These are phyloP conservation scores for Porphyrellus cyaneotinctus DNA, from an alignment of 768 basidiomycete species.

Conservation along the genomic window DNA sequence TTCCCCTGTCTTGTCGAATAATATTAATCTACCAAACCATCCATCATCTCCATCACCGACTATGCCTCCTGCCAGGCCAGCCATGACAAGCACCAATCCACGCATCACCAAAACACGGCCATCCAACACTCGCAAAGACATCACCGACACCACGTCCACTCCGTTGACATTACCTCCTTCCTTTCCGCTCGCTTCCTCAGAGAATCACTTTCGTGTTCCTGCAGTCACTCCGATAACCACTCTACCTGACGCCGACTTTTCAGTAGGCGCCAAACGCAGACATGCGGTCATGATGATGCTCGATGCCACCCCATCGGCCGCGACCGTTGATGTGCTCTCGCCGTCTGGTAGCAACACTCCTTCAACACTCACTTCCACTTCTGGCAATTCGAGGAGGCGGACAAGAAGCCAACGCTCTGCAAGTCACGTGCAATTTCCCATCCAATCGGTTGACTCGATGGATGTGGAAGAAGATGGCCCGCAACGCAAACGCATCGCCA, in stretches of 20 bases:
- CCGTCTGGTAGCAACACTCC: slow-evolving; percentile 34
- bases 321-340: slow-evolving; percentile 35
- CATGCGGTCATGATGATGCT: slow-evolving; percentile 79
- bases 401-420: slow-evolving; percentile 48
- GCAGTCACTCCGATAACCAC: slow-evolving; percentile 27
- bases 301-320: slow-evolving; percentile 45
- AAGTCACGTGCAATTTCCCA: slow-evolving; percentile 37
- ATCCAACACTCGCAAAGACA: slow-evolving; percentile 27
- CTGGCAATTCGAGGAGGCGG: slow-evolving; percentile 44
- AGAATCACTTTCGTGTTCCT: slow-evolving; percentile 28
- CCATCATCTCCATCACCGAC: slow-evolving; percentile 30
- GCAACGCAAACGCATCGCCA: slow-evolving; percentile 69
- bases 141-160: slow-evolving; percentile 15
- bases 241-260: slow-evolving; percentile 33
- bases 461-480: slow-evolving; percentile 74
- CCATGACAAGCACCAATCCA: slow-evolving; percentile 10
- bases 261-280: slow-evolving; percentile 65
- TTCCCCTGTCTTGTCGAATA: slow-evolving; percentile 24
- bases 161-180: slow-evolving; percentile 14
- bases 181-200: slow-evolving; percentile 26
- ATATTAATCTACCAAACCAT: slow-evolving; percentile 12
- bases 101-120: slow-evolving; percentile 32
- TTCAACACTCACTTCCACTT: slow-evolving; percentile 18
- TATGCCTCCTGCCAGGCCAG: slow-evolving; percentile 16
- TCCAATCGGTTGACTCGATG: slow-evolving; percentile 51